Base-by-base conservation (phyloP, 1,284 basidiomycete species). In the Irpex sp. region DNA sequence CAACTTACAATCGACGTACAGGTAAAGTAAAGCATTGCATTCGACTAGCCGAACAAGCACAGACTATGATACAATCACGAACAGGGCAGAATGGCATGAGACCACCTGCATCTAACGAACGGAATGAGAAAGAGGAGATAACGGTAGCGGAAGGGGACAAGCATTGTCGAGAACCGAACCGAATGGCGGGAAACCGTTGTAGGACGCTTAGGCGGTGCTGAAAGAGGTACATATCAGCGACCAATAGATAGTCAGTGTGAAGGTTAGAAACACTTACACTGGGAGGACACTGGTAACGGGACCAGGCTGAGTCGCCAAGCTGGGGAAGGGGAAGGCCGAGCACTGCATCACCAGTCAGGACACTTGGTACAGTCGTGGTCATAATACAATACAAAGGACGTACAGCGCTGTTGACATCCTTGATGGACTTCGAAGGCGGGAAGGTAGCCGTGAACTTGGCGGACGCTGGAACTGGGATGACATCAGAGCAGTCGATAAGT, bases 391-490 rank as follows among this genome's bases (percentile, higher is more conserved):
- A 5, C 2, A 11, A 4, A 15, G 3, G 8, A 51, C 49, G 53
- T 33, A 75, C 74, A 39, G 74, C 73, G 39, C 74, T 74, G 65
- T 78, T 73, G 53, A 79, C 70, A 61, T 78, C 74, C n/a, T 60
- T 66, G 61, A 68, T 63, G n/a, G 64, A 68, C 61, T 72, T 69
- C 2, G 74, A 74, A 57, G 76, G 75, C 26, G 77, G 78, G 64
- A 79, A 68, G 66, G 73, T 72, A 37, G 68, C 73, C 7, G 11
- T 11, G 36, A 19, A 37, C 47, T 53, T 31, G 36, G 21, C 49
- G 17, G 49, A 37, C 3, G 17, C 26, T 11, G 58, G 54, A 9
- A 36, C 39, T 19, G 65, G 62, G 51, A 63, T 62, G 36, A 71
- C 66, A 58, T 70, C 70, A 53, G 68, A 68, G 68, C 70, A 71